A percentile compares a stretch with the other conserved stretches of the same genome.
Evolutionary conservation across 1,284 basidiomycete genomes (phyloP).

Genomic region (Irpex lacteus): DNA sequence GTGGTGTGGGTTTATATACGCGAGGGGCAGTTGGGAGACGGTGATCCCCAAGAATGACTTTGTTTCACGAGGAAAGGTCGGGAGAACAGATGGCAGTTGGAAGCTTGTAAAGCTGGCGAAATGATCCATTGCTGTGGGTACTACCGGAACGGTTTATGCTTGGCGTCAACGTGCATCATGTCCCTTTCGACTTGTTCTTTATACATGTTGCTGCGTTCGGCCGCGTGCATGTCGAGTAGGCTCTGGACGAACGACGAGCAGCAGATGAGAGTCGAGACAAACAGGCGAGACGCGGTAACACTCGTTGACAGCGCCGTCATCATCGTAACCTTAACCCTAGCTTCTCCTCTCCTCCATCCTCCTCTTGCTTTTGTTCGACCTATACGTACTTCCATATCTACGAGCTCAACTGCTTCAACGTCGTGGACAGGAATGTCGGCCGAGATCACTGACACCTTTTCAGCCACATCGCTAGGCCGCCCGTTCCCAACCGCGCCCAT

Average conservation of each 20-base stretch:
- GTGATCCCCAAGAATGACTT: constrained; percentile 8
- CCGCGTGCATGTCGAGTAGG: background rate
- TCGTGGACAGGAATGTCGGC: background rate
- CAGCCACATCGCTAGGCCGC: background rate
- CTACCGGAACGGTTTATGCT: background rate
- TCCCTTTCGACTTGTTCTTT: background rate
- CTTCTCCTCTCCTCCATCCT: background rate
- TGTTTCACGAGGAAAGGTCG: constrained; percentile 6
- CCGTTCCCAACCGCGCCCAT: background rate
- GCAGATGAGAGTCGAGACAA: background rate
- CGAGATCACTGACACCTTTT: background rate
- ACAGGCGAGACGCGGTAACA: background rate
- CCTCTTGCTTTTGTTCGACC: background rate
- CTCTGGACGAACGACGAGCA: background rate
- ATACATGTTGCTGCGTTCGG: background rate
- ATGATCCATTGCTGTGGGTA: background rate
- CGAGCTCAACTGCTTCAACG: background rate
- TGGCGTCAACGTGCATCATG: background rate
- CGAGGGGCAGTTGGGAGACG: background rate
- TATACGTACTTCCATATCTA: background rate
- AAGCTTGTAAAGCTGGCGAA: constrained; percentile 1
- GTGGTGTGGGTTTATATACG: constrained; percentile 2
- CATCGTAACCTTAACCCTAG: background rate
- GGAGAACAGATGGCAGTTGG: background rate
- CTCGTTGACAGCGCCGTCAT: background rate